Evolutionary conservation across 139 green algal genomes (phyloP).

Genomic region (Edaphochlamys debaryana): DNA sequence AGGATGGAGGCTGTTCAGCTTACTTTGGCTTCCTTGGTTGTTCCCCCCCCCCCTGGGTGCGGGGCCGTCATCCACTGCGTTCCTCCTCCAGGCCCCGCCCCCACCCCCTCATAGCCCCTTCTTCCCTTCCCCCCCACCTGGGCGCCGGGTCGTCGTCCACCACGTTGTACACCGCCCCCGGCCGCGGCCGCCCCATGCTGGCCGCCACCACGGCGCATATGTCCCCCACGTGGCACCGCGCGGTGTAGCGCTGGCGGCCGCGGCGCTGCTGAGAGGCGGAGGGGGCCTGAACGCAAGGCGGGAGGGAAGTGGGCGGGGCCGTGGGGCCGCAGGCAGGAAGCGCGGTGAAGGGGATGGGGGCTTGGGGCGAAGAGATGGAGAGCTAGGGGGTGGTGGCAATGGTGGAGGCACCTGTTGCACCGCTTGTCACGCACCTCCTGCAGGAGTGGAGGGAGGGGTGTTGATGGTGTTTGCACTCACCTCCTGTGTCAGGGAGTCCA

Average conservation of each 20-base stretch:
- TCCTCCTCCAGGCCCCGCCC: constrained; percentile 48
- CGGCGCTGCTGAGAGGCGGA: constrained; percentile 51
- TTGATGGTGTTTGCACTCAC: too few relatives aligned
- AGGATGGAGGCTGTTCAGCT: too few relatives aligned
- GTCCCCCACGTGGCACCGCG: constrained; percentile 79
- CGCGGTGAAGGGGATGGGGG: too few relatives aligned
- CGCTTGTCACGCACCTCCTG: too few relatives aligned
- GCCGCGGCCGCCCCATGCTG: constrained; percentile 60
- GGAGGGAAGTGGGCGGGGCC: not conserved
- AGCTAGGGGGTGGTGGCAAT: too few relatives aligned
- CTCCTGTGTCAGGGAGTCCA: constrained; percentile 48
- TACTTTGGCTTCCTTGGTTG: too few relatives aligned
- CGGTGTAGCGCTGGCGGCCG: constrained; percentile 61
- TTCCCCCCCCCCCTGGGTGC: too few relatives aligned
- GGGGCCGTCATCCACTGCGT: too few relatives aligned
- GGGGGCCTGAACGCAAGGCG: not conserved
- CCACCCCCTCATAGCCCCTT: too few relatives aligned
- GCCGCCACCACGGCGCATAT: constrained; percentile 75
- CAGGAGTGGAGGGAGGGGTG: too few relatives aligned
- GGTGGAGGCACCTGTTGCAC: too few relatives aligned
- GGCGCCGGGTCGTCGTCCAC: constrained; percentile 81
- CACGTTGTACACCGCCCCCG: constrained; percentile 77
- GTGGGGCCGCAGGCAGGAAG: too few relatives aligned
- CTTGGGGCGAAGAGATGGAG: not conserved
- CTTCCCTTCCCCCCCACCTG: constrained; percentile 61